phyloP scores from a whole-genome alignment of 331 rosid species.

The Malus hybrid region DNA sequence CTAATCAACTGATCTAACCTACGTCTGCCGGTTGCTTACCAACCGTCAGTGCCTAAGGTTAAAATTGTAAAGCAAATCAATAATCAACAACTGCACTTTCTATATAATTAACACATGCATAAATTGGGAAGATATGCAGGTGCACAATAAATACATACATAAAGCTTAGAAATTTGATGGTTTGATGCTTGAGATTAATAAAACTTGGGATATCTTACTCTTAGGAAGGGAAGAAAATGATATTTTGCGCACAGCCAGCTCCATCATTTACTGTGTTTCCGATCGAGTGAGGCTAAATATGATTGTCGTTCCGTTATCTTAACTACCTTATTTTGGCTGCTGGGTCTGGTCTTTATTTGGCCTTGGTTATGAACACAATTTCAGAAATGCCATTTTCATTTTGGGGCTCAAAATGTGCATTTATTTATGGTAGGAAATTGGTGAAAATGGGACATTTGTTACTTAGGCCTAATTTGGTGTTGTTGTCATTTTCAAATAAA shows the following conservation, averaged over 20 bases:
- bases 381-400: conserved; percentile 5
- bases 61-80: background rate
- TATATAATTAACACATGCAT: background rate
- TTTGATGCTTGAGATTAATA: background rate
- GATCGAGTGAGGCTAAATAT: background rate
- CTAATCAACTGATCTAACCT: too few species aligned
- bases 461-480: too few species aligned
- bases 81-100: background rate
- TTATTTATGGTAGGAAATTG: background rate
- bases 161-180: background rate
- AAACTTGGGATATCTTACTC: conserved; percentile 14
- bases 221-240: conserved; percentile 17
- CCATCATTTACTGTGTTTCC: conserved; percentile 26
- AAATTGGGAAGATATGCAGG: background rate
- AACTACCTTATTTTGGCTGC: conserved; percentile 8
- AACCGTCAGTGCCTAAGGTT: background rate
- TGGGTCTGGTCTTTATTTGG: background rate
- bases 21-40: background rate
- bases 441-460: background rate
- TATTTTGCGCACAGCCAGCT: conserved; percentile 20
- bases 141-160: background rate
- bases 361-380: background rate
- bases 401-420: background rate
- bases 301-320: background rate
- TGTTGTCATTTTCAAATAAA: too few species aligned